Percentiles rank a stretch among this genome's conserved stretches.
phyloP scores from a whole-genome alignment of 441 rosid genomes.

The Populus hybrid region DNA sequence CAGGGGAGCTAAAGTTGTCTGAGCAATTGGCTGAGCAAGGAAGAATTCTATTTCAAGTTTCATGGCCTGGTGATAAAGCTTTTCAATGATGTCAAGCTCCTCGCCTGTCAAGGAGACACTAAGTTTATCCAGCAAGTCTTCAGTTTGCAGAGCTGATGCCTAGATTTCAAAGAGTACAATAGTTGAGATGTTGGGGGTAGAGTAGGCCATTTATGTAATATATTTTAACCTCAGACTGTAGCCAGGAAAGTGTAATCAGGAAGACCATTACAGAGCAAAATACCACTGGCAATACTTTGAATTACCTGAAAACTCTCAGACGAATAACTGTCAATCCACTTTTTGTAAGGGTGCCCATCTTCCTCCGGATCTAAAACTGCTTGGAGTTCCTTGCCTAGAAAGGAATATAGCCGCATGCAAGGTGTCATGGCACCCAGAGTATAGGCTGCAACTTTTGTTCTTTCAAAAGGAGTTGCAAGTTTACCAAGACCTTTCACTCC shows the following conservation, averaged over 20 bases:
- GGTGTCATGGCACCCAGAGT: conserved; percentile 92
- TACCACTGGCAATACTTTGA: conserved; percentile 10
- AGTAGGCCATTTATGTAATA: conserved; percentile 24
- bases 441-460: conserved; percentile 92
- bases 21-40: conserved; percentile 67
- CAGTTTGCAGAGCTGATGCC: conserved; percentile 87
- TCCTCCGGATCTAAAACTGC: conserved; percentile 42
- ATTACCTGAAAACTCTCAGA: conserved; percentile 74
- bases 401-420: conserved; percentile 89
- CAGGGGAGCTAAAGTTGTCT: conserved; percentile 72
- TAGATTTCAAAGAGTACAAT: conserved; percentile 20
- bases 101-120: conserved; percentile 91
- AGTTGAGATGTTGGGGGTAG: conserved; percentile 25
- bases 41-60: conserved; percentile 93
- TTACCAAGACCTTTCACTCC: conserved; percentile 86
- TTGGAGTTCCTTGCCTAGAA: conserved; percentile 66
- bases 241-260: conserved; percentile 20
- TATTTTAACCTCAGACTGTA: conserved; percentile 22
- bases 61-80: conserved; percentile 95
- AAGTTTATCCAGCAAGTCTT: conserved; percentile 91
- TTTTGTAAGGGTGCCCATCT: conserved; percentile 67
- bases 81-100: conserved; percentile 89
- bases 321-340: conserved; percentile 80
- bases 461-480: conserved; percentile 92
- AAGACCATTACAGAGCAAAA: not conserved